Conservation (phyloP, 1,139 yeast genomes). For the Lodderomyces beijingensis region DNA sequence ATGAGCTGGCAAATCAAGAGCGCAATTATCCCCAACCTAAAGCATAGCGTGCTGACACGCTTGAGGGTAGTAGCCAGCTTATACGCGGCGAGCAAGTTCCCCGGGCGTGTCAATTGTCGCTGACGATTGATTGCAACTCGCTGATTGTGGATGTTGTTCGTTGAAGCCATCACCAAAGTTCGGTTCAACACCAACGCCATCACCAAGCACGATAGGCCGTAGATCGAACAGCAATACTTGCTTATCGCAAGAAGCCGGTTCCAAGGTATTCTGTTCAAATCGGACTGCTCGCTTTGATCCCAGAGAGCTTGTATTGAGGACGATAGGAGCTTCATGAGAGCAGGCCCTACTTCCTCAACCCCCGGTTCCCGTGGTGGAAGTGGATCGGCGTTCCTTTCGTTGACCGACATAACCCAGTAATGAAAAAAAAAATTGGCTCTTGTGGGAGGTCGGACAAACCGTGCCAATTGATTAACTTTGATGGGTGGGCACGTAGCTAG, state of each 20-base stretch:
- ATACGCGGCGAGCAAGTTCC: slow-evolving; percentile 6
- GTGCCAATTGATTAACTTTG: too few relatives aligned
- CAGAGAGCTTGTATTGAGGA: slow-evolving; percentile 21
- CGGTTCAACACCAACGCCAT: slow-evolving; percentile 65
- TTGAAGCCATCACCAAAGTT: slow-evolving; percentile 62
- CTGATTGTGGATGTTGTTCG: slow-evolving; percentile 33
- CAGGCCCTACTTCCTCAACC: too few relatives aligned
- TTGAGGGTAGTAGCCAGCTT: slow-evolving; percentile 20
- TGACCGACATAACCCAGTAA: too few relatives aligned
- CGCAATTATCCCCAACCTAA: slow-evolving; percentile 35
- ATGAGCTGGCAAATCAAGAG: slow-evolving; percentile 29
- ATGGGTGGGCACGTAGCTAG: too few relatives aligned
- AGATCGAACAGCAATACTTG: slow-evolving; percentile 32
- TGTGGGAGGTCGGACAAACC: too few relatives aligned
- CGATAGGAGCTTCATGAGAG: too few relatives aligned
- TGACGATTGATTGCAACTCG: slow-evolving; percentile 17
- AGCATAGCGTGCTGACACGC: slow-evolving; percentile 19
- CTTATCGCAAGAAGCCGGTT: slow-evolving; percentile 18
- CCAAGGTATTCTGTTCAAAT: slow-evolving; percentile 12
- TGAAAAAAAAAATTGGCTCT: neutral
- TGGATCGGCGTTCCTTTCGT: too few relatives aligned
- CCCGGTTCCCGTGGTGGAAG: too few relatives aligned
- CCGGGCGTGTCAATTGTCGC: slow-evolving; percentile 10
- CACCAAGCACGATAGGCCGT: slow-evolving; percentile 46
- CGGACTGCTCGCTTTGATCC: slow-evolving; percentile 19